Base-by-base conservation (phyloP, 2,329 filamentous ascomycete species). In the Ilyonectria sp. region DNA sequence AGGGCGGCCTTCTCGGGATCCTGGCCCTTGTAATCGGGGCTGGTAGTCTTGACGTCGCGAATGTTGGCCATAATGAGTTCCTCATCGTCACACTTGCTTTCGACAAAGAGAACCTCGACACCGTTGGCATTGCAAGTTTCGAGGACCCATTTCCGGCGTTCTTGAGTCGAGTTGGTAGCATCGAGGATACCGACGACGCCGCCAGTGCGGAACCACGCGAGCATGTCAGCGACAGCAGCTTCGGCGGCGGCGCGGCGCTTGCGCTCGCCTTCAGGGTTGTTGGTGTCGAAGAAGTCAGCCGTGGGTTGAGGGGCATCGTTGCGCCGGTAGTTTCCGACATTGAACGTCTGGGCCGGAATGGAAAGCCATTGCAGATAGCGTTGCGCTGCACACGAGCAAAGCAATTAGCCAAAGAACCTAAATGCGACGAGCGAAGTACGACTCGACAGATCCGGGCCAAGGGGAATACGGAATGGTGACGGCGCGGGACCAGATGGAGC, bases 11-110 rank as follows among this genome's bases (percentile, higher is more conserved):
- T 86, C 80, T 99, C 96, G 1, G 96, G 96, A 78, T 99, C 96
- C 80, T 97, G 94, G 62, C 95, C 96, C 65, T 91, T 86, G 80
- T 99, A 99, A 82, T 99, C 96, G 2, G 96, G 96, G 63, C 94
- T 97, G 29, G 94, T 97, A 2, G 94, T 95, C 87, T 99, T 99
- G 77, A 99, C 96, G 79, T 98, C 95, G 72, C 95, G 90, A 73
- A 99, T 98, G 81, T 99, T 99, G 85, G 91, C 93, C 94, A 98
- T 97, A 83, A 99, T 97, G 72, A 98, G 85, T 50, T 95, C 92
- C 80, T 98, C 95, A 74, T 98, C 92, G 78, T 99, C 95, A 80
- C 96, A 99, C 79, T 96, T 97, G 74, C 94, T 97, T 85, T 99
- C 96, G 54, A 99, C 96, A 75, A 97, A 99, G 54, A 99, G 85